phyloP scores from a whole-genome alignment of 2,329 filamentous ascomycete genomes.

The Arthroderma uncinatum region DNA sequence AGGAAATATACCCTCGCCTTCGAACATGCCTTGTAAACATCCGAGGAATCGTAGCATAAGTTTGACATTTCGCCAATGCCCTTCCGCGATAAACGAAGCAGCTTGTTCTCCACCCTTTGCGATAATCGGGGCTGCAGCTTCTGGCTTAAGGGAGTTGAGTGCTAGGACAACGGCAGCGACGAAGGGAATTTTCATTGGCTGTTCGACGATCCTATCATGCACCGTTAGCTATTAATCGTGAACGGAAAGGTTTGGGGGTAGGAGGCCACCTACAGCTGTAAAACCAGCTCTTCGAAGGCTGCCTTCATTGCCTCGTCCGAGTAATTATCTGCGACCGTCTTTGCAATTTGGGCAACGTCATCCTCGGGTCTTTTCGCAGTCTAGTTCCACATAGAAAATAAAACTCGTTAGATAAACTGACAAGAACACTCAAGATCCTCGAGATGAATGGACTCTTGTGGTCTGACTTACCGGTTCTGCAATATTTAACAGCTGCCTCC shows the following conservation, averaged over 20 bases:
- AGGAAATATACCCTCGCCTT: slow-evolving; percentile 74
- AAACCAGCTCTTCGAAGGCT: slow-evolving; percentile 59
- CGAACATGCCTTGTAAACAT: slow-evolving; percentile 68
- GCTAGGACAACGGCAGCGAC: slow-evolving; percentile 72
- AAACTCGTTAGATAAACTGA: neutral
- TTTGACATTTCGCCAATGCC: slow-evolving; percentile 86
- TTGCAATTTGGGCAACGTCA: slow-evolving; percentile 63
- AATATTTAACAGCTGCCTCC: slow-evolving; percentile 66
- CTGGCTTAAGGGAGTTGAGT: slow-evolving; percentile 64
- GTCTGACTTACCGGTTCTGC: slow-evolving; percentile 54
- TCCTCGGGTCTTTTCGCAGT: slow-evolving; percentile 67
- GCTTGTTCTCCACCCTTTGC: slow-evolving; percentile 48
- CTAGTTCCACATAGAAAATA: slow-evolving; percentile 16
- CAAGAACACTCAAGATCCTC: neutral
- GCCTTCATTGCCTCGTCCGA: slow-evolving; percentile 70
- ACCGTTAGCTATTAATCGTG: neutral
- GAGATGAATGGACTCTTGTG: neutral
- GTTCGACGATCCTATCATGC: slow-evolving; percentile 56
- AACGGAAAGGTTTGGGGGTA: neutral
- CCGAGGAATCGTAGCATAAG: slow-evolving; percentile 78
- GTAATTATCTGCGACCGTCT: slow-evolving; percentile 67
- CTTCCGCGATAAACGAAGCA: slow-evolving; percentile 57
- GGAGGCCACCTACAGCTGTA: slow-evolving; percentile 53
- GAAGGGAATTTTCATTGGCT: slow-evolving; percentile 96
- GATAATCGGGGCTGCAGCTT: slow-evolving; percentile 62